A percentile compares a stretch with the other conserved stretches of the same genome.
Conservation (phyloP, 2,329 filamentous ascomycete genomes). For the Xylaria sp. region DNA sequence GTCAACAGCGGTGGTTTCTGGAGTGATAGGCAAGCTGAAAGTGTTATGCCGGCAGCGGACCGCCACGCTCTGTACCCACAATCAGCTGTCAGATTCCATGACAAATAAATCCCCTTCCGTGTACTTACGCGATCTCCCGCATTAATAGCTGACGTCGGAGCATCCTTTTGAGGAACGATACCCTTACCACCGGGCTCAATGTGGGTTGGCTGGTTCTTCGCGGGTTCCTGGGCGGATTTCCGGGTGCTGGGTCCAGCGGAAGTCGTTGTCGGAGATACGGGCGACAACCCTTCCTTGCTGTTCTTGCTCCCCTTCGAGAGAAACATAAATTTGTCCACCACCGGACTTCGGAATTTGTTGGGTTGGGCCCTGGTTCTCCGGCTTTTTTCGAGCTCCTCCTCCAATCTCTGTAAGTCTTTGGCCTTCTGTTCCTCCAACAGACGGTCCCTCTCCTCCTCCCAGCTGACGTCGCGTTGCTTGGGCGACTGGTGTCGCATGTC, state of each 20-base stretch:
- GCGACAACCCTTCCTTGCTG: conserved; percentile 52
- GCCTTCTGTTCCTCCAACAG: conserved; percentile 62
- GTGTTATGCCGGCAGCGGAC: conserved; percentile 78
- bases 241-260: conserved; percentile 47
- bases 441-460: conserved; percentile 61
- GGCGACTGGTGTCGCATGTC: conserved; percentile 38
- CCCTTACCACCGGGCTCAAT: conserved; percentile 60
- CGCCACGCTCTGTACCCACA: conserved; percentile 67
- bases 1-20: conserved; percentile 79
- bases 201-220: conserved; percentile 44
- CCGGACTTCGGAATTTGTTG: conserved; percentile 53
- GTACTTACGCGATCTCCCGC: conserved; percentile 76
- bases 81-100: conserved; percentile 44
- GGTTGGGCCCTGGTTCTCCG: conserved; percentile 42
- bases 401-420: conserved; percentile 59
- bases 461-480: conserved; percentile 51
- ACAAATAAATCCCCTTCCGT: conserved; percentile 14
- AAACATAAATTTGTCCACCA: conserved; percentile 62
- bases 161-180: conserved; percentile 70
- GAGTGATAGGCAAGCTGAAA: conserved; percentile 76
- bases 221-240: conserved; percentile 37
- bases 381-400: conserved; percentile 56
- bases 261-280: conserved; percentile 49
- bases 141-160: conserved; percentile 83
- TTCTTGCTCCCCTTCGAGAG: conserved; percentile 57